These are phyloP conservation scores for Claviceps arundinis DNA, from an alignment of 2,329 filamentous ascomycete species.

Conservation along the genomic window DNA sequence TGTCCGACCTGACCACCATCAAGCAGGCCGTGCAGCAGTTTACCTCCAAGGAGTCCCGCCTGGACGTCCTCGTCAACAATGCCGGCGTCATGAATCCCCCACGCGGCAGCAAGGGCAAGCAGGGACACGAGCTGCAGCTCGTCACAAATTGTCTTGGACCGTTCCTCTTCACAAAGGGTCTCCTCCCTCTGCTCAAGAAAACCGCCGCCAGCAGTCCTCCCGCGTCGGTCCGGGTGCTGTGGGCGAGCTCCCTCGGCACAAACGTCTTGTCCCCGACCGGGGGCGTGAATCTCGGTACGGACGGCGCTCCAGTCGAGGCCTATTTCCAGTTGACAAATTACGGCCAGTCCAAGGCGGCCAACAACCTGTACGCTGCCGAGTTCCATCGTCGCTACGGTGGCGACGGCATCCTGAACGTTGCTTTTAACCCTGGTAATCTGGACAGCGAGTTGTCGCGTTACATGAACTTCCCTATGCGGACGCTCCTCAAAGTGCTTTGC, in stretches of 20 bases:
- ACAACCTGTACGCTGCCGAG: conserved; percentile 20
- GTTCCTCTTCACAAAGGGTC: conserved; percentile 4
- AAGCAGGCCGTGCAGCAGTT: conserved; percentile 19
- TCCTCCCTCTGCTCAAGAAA: conserved; percentile 1
- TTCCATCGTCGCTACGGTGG: conserved; percentile 14
- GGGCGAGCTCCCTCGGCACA: conserved; percentile 2
- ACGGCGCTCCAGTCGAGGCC: neutral
- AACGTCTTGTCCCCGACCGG: neutral
- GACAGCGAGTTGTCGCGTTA: conserved; percentile 23
- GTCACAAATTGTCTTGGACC: conserved; percentile 2
- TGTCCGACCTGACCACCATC: conserved; percentile 24
- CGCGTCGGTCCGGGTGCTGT: conserved; percentile 5
- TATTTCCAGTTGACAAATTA: neutral
- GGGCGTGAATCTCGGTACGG: conserved; percentile 10
- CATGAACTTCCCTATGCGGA: conserved; percentile 8
- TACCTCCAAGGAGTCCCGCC: conserved; percentile 15
- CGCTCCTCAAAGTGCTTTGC: conserved; percentile 12
- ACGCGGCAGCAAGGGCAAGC: conserved; percentile 24
- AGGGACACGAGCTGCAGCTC: conserved; percentile 27
- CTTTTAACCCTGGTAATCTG: conserved; percentile 28
- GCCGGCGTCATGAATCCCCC: conserved; percentile 30
- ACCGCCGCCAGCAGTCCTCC: conserved; percentile 2
- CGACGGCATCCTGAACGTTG: conserved; percentile 17
- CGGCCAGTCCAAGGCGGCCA: conserved; percentile 18
- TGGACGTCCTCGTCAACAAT: conserved; percentile 32